These are phyloP conservation scores for Talaromyces ruber DNA, from an alignment of 495 filamentous ascomycete genomes.

Conservation along the genomic window DNA sequence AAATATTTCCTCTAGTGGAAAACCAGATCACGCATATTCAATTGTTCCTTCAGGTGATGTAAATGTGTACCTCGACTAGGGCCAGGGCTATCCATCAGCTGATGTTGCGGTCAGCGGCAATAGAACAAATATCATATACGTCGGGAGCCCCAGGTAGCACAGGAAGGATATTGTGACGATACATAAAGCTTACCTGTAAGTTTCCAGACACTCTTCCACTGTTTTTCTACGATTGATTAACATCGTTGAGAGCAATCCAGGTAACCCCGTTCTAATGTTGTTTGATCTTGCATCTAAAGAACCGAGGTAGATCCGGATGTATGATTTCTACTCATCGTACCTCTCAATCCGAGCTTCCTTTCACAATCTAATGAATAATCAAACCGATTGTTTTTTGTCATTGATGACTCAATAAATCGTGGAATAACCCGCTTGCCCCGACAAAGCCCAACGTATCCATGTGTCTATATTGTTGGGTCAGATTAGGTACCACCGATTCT, in stretches of 20 bases:
- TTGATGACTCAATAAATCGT: not conserved
- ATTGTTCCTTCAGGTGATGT: too few relatives aligned
- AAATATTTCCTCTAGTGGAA: too few relatives aligned
- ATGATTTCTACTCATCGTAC: not conserved
- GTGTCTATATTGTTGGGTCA: not conserved
- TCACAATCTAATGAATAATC: not conserved
- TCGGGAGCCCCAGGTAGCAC: not conserved
- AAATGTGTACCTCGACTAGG: not conserved
- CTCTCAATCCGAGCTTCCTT: not conserved
- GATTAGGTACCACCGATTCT: not conserved
- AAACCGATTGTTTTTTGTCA: not conserved
- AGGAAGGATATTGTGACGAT: not conserved
- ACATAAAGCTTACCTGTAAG: not conserved
- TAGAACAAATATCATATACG: too few relatives aligned
- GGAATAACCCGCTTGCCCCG: not conserved
- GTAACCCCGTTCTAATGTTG: not conserved
- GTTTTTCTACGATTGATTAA: not conserved
- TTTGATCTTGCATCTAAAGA: not conserved
- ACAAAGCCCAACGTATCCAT: not conserved
- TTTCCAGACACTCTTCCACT: not conserved
- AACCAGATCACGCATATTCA: too few relatives aligned
- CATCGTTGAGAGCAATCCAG: not conserved
- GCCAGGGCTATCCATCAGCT: not conserved
- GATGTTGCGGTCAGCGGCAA: not conserved
- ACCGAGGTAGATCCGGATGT: not conserved